Percentiles rank a stretch among this genome's conserved stretches.
These are phyloP conservation scores for Teratosphaeria destructans DNA, from an alignment of 2,329 filamentous ascomycete species.

Conservation along the genomic window DNA sequence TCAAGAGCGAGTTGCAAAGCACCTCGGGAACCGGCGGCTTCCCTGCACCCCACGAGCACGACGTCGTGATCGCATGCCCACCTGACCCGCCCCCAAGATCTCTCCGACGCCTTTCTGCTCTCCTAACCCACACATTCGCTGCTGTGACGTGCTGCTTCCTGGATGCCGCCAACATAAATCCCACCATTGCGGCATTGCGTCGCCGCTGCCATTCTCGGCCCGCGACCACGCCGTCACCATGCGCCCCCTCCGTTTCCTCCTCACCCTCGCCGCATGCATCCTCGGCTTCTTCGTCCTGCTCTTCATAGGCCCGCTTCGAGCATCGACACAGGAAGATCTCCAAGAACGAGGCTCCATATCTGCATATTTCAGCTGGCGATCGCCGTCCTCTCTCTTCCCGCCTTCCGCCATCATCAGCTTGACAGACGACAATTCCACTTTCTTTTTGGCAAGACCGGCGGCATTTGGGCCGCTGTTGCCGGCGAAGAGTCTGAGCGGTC, in stretches of 20 bases:
- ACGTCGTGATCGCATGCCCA: neutral
- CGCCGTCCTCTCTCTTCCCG: conserved; percentile 76
- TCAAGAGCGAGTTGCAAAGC: neutral
- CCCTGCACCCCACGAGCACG: neutral
- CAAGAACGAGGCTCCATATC: conserved; percentile 27
- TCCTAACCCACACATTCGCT: neutral
- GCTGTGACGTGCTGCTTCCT: neutral
- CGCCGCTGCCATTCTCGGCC: neutral
- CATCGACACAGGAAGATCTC: conserved; percentile 8
- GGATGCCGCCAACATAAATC: neutral
- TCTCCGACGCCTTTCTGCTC: neutral
- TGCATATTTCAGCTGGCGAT: conserved; percentile 40
- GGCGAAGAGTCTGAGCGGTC: conserved; percentile 67
- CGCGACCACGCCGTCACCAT: conserved; percentile 16
- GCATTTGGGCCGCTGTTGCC: conserved; percentile 81
- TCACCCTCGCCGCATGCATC: conserved; percentile 34
- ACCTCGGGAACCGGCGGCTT: neutral
- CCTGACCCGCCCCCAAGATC: neutral
- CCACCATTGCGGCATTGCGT: neutral
- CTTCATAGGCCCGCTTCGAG: conserved; percentile 25
- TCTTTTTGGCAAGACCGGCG: conserved; percentile 85
- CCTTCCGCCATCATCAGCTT: conserved; percentile 92
- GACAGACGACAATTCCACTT: conserved; percentile 95
- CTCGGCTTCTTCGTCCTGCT: conserved; percentile 35
- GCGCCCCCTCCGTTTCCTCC: conserved; percentile 31